These are phyloP conservation scores for Yarrowia galli DNA, from an alignment of 1,139 yeast species.

Conservation along the genomic window DNA sequence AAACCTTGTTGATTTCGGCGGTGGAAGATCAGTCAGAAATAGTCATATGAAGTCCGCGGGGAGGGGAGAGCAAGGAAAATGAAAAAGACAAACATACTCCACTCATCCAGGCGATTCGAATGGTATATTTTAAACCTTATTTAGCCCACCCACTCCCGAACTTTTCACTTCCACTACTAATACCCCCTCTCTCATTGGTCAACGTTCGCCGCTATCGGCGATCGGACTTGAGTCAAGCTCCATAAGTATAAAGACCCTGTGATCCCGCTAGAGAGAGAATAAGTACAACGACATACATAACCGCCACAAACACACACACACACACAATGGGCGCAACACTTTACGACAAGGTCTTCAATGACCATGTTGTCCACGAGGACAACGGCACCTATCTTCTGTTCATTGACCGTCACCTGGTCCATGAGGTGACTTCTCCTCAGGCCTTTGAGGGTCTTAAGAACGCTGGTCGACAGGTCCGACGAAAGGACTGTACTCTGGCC, in stretches of 20 bases:
- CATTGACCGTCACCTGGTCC: slow-evolving; percentile 96
- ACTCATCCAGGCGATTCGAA: neutral
- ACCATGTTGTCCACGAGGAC: slow-evolving; percentile 89
- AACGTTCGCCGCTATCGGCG: slow-evolving; percentile 33
- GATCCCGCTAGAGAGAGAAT: too few species aligned
- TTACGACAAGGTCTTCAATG: slow-evolving; percentile 95
- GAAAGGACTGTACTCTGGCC: slow-evolving; percentile 93
- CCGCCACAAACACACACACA: neutral
- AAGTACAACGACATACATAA: neutral
- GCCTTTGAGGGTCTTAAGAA: slow-evolving; percentile 93
- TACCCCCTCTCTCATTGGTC: slow-evolving; percentile 15
- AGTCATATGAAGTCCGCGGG: too few species aligned
- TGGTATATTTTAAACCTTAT: neutral
- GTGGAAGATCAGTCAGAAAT: too few species aligned
- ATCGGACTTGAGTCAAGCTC: neutral
- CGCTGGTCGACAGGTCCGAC: slow-evolving; percentile 87
- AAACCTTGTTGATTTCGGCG: slow-evolving; percentile 1
- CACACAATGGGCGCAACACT: slow-evolving; percentile 57
- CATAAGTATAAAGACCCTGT: slow-evolving; percentile 6
- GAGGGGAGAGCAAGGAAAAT: too few species aligned
- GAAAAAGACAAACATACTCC: neutral
- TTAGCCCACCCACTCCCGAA: neutral
- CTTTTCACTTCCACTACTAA: neutral
- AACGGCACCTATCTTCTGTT: slow-evolving; percentile 85
- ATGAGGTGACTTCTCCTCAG: slow-evolving; percentile 98